Evolutionary conservation across 768 basidiomycete genomes (phyloP), one percentile per base, ranked within the genome.

Genomic region (Tricholoma saponaceum): DNA sequence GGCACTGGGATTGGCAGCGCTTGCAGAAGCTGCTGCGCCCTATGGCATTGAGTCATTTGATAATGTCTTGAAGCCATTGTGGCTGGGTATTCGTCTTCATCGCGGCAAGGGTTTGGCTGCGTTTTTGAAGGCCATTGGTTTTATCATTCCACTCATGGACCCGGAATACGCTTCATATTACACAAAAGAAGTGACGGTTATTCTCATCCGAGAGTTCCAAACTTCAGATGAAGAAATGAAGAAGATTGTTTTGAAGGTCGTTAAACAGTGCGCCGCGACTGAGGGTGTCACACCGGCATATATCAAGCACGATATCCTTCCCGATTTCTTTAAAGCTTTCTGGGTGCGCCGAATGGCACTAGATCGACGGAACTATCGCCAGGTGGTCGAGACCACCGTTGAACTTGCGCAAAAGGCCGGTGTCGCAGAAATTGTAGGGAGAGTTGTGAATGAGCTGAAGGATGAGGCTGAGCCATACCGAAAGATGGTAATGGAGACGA

Each of bases 401-500:
- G 97, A 98, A 75, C 83, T 99, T 35, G 97, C 97, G 5, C 93
- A 97, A 69, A 99, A 99, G 73, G 81, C 94, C 0, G 97, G 97
- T 10, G 97, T 98, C 1, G 83, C 95, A 7, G 96, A 98, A 74
- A 98, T 99, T 58, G 93, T 98, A 23, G 91, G 93, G 12, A 76
- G 88, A 57, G 76, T 92, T 57, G 89, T 90, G 54, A 94, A 95
- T 69, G 94, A 94, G 67, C 77, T 97, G 61, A 97, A 95, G 78
- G 89, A 91, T 66, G 89, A 90, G 69, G 87, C 89, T 13, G 92
- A 94, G 72, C 92, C 91, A 4, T 94, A 92, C 74, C 79, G 95
- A 62, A 98, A 98, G 82, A 99, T 99, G 97, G 95, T 97, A 50
- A 99, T 99, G 97, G 97, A 99, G 76, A 98, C 97, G 0, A 97